Evolutionary conservation across 306 rosid species (phyloP), one percentile per base, ranked within the genome.

Genomic region (Rubus parviflorus): DNA sequence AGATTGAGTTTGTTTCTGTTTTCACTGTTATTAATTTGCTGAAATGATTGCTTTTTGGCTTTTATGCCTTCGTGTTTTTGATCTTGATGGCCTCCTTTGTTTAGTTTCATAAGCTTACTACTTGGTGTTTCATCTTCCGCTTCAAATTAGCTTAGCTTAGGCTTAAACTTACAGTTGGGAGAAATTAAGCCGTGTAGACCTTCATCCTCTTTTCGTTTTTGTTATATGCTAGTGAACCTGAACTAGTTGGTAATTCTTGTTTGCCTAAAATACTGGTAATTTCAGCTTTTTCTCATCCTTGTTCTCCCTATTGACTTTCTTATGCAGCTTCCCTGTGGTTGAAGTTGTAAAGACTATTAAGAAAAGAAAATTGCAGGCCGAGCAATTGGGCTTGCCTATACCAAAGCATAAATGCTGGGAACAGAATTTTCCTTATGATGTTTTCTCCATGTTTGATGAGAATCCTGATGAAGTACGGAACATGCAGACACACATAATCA

Each of bases 351-450:
- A 68, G 70, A 69, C 68, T 6, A 82, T 78, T 76, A 94, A 86
- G 86, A 93, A 94, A 77, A 90, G 98, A 80, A 94, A 91, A 77
- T 51, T 88, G 38, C 89, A 76, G 47, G 77, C 72, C 2, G 92
- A 90, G 73, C 89, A 86, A 53, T 75, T 88, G 70, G 90, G 82
- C 79, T 81, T 87, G 80, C 88, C 90, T 42, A 74, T 78, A 76
- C 81, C 90, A 13, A 91, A 87, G 89, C 91, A 86, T 68, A 87
- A 75, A 80, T 85, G 92, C 77, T 73, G 85, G 84, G 83, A 75
- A 81, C 76, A 65, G 43, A 77, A 70, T 66, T 72, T 37, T 54
- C 76, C 86, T 38, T 83, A 71, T 65, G 88, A 80, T 73, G 76
- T 70, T 30, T 37, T 72, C 79, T 77, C 75, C 64, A 67, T 62